Base-by-base conservation (phyloP, 2,329 filamentous ascomycete genomes). In the Neonectria faginata region DNA sequence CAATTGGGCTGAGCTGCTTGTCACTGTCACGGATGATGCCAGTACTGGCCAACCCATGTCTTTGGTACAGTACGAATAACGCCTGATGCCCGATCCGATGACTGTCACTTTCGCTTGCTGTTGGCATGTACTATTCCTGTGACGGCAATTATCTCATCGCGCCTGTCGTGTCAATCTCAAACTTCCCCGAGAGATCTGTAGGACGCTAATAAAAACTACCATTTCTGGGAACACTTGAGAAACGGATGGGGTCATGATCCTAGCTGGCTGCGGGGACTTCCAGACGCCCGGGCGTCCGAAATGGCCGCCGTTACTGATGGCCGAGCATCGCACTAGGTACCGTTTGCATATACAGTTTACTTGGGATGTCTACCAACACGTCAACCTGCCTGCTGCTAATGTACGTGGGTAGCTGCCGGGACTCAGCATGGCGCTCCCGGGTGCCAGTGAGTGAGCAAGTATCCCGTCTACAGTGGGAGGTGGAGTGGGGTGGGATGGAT, bases 81-180 rank as follows among this genome's bases (percentile, higher is more conserved):
- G 39, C 39, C 39, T n/a, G 20, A 48, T 51, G 27, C 48, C 48
- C 10, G 44, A 64, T 51, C 48, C n/a, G 44, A 60, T 55, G 51
- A 29, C 56, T 20, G 27, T 33, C 39, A 59, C 22, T 44, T 44
- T 44, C 29, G 42, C 20, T 60, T 31, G 25, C 44, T 27, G 39
- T 45, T 41, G 18, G 44, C 56, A 47, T 27, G 10, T 50, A 27
- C n/a, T 59, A 29, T 39, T 52, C 44, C 33, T 51, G 42, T 50
- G 60, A 63, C 55, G 27, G 51, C 51, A 41, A 47, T 47, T n/a
- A 62, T 45, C 48, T 41, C 45, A 44, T 57, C 41, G 54, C 27
- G 61, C 50, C 61, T 50, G 36, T 56, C 56, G 56, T 51, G 61
- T 64, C 25, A 60, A 64, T 64, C 61, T 60, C 61, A 64, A 64